Evolutionary conservation across 768 basidiomycete species (phyloP), one percentile per base, ranked within the genome.

Genomic region (Ramaria sp.): DNA sequence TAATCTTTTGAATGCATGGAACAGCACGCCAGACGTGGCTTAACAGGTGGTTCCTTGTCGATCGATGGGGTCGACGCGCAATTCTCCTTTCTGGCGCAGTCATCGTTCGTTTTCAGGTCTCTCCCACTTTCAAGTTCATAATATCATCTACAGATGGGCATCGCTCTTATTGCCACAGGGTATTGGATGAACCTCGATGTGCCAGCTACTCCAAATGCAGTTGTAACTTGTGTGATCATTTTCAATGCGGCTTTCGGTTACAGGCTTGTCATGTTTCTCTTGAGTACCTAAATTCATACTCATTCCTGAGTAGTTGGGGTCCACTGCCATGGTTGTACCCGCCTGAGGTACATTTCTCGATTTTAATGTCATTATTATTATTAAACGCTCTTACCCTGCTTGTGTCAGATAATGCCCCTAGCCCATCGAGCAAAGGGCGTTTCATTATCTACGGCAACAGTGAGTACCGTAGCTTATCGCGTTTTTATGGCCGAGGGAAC

Each of bases 211-310:
- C 90, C 94, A 0, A 80, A 82, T 51, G 91, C 86, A 24, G 94
- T 96, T 9, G 93, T 97, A 1, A 66, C 79, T 2, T 92, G 87
- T 61, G 93, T 98, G 3, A 84, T 98, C 54, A 73, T 92, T 46
- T 97, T 86, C 78, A 97, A 98, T 61, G 91, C 92, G 33, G 88
- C 87, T 15, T 95, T 95, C 66, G 94, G 94, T 17, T 92, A 86
- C 65, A 90, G 86, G 80, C 27, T 13, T 22, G 38, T 15, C 11
- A 15, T 15, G 51, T 37, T 31, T 3, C 24, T 37, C 53, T 13
- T 27, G 27, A 27, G 27, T 27, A 5, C 27, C 43, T 6, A 19
- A 51, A 12, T 55, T 11, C 19, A 34, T 52, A 22, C n/a, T 61
- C 54, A 51, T 45, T 17, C 5, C 22, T 54, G 34, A 24, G 22